Conservation (phyloP, 495 filamentous ascomycete species). For the Trichoderma orchidacearum region DNA sequence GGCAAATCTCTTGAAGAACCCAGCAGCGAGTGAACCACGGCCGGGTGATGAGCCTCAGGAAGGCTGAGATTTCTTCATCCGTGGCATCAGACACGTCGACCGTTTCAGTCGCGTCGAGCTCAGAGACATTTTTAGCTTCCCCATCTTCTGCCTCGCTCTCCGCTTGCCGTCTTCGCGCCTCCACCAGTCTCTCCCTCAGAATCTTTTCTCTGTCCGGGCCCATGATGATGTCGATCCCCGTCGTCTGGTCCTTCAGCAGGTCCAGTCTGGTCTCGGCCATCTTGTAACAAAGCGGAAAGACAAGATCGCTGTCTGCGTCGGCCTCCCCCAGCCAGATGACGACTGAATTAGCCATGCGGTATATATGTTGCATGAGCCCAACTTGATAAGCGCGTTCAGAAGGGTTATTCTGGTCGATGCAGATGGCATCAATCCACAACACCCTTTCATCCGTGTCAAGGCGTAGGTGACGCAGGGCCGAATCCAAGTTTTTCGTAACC, state of each 20-base stretch:
- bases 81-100: conserved; percentile 1
- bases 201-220: background rate
- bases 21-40: conserved; percentile 12
- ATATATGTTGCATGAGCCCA: conserved; percentile 6
- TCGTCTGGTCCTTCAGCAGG: background rate
- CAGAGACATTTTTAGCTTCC: background rate
- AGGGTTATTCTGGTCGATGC: background rate
- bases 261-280: background rate
- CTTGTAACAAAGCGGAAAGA: background rate
- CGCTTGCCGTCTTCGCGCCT: background rate
- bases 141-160: background rate
- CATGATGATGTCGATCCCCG: background rate
- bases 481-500: background rate
- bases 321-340: conserved; percentile 9
- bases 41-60: conserved; percentile 3
- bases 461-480: background rate
- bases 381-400: background rate
- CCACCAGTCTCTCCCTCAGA: background rate
- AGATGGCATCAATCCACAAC: background rate
- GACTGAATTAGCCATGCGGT: conserved; percentile 2
- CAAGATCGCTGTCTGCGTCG: conserved; percentile 4
- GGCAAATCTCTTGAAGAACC: conserved; percentile 12
- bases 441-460: background rate
- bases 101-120: background rate
- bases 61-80: background rate